Evolutionary conservation across 768 basidiomycete genomes (phyloP).

Genomic region (Auricularia sp.): DNA sequence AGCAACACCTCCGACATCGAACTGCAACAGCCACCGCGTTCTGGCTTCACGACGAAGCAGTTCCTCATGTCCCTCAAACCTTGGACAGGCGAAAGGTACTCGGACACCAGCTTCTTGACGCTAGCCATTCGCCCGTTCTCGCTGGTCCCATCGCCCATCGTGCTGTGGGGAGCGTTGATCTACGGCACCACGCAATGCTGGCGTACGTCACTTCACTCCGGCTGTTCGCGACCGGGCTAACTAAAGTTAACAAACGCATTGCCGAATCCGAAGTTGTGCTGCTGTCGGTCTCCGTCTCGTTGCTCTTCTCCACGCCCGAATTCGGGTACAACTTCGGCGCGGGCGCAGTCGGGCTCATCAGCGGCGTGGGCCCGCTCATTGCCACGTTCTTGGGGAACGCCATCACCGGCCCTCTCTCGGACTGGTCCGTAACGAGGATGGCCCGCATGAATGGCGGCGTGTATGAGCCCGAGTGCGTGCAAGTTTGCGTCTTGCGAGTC

Average conservation of each 20-base stretch:
- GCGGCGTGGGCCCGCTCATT: conserved; percentile 13
- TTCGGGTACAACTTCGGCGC: conserved; percentile 11
- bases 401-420: conserved; percentile 10
- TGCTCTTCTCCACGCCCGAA: conserved; percentile 12
- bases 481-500: too few species aligned
- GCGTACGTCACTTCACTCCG: not conserved
- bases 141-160: conserved; percentile 8
- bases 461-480: conserved; percentile 9
- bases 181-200: conserved; percentile 12
- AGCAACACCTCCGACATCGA: too few species aligned
- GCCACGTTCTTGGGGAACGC: not conserved
- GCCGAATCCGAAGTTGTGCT: conserved; percentile 7
- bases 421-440: conserved; percentile 6
- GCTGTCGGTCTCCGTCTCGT: conserved; percentile 10
- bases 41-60: not conserved
- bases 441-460: conserved; percentile 9
- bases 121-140: conserved; percentile 6
- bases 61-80: conserved; percentile 4
- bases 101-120: conserved; percentile 6
- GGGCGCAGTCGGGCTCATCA: conserved; percentile 11
- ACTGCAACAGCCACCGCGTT: too few species aligned
- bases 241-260: too few species aligned
- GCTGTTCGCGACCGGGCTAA: not conserved
- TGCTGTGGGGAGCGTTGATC: conserved; percentile 8
- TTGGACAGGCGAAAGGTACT: conserved; percentile 2